Evolutionary conservation across 768 basidiomycete genomes (phyloP).

Genomic region (Tylopilus balloui): DNA sequence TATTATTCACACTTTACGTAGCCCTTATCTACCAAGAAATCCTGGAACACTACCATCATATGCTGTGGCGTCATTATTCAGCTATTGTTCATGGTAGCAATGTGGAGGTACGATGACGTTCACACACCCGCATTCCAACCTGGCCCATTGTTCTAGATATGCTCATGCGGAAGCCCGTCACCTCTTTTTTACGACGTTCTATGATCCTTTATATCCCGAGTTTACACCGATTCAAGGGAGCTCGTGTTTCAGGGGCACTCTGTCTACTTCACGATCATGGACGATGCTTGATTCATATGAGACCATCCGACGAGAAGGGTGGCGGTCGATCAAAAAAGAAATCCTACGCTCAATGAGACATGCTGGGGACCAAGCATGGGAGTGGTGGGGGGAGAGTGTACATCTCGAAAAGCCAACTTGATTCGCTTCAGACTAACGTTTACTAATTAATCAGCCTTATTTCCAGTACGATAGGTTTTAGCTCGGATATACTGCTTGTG

Average conservation of each 20-base stretch:
- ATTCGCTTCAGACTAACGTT: constrained; percentile 9
- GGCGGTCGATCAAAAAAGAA: constrained; percentile 35
- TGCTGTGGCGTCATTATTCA: constrained; percentile 42
- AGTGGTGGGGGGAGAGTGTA: constrained; percentile 36
- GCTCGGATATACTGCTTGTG: constrained; percentile 14
- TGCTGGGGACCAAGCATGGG: constrained; percentile 41
- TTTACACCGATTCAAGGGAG: constrained; percentile 47
- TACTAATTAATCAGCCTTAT: constrained; percentile 21
- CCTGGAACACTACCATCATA: constrained; percentile 30
- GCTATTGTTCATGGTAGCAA: constrained; percentile 40
- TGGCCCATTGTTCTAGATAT: constrained; percentile 29
- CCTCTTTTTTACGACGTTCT: constrained; percentile 69
- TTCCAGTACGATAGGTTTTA: constrained; percentile 12
- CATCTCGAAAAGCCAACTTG: constrained; percentile 29
- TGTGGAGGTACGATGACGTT: constrained; percentile 53
- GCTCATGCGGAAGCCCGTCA: constrained; percentile 49
- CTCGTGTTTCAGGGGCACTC: constrained; percentile 28
- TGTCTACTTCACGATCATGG: constrained; percentile 37
- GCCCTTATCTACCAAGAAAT: constrained; percentile 15
- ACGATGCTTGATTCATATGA: constrained; percentile 35
- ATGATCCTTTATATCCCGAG: constrained; percentile 74
- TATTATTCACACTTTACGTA: constrained; percentile 14
- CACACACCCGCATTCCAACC: constrained; percentile 1
- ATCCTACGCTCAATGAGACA: constrained; percentile 37
- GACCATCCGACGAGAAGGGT: constrained; percentile 39